Conservation (phyloP, 768 basidiomycete genomes). For the Vararia minispora region DNA sequence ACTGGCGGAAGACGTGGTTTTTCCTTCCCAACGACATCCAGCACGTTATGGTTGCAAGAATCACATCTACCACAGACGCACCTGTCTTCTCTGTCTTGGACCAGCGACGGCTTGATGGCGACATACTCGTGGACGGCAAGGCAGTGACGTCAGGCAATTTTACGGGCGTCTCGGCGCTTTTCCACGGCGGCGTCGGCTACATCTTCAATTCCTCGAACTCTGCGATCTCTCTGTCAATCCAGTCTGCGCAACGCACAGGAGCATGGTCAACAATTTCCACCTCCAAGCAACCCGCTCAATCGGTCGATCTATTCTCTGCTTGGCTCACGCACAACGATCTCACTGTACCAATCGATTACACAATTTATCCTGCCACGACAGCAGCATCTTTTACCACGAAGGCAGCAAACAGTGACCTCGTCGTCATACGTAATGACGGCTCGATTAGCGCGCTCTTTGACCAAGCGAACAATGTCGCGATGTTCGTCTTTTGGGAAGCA, state of each 20-base stretch:
- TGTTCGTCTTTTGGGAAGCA: conserved; percentile 45
- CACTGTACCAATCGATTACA: conserved; percentile 30
- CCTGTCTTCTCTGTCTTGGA: conserved; percentile 53
- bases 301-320: conserved; percentile 48
- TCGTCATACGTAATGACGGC: conserved; percentile 33
- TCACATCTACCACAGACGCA: conserved; percentile 33
- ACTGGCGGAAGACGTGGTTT: conserved; percentile 61
- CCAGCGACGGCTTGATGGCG: conserved; percentile 34
- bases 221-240: conserved; percentile 21
- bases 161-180: conserved; percentile 29
- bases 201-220: conserved; percentile 25
- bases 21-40: conserved; percentile 52
- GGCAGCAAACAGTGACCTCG: conserved; percentile 19
- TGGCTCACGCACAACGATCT: conserved; percentile 34
- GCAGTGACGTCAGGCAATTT: conserved; percentile 15
- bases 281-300: conserved; percentile 40
- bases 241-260: conserved; percentile 37
- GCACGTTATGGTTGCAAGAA: conserved; percentile 43
- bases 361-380: conserved; percentile 38
- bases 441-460: conserved; percentile 41
- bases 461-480: conserved; percentile 25
- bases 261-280: conserved; percentile 53
- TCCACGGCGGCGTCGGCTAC: conserved; percentile 56
- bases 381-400: conserved; percentile 28
- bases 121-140: conserved; percentile 30